phyloP scores from a whole-genome alignment of 2,329 filamentous ascomycete species.

The Ustulina deusta region DNA sequence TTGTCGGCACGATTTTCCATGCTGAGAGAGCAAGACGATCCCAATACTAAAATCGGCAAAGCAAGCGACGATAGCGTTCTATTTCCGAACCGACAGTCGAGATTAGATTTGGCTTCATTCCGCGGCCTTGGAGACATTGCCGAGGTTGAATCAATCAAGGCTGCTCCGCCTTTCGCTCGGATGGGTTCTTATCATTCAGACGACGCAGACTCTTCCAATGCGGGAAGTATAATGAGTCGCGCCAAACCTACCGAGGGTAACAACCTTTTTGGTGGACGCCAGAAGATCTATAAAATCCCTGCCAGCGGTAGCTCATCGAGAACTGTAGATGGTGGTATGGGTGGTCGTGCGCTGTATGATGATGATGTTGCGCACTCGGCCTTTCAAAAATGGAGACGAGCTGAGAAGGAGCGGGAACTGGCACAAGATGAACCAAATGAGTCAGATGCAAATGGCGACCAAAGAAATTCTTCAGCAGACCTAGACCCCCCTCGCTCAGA shows the following conservation, averaged over 20 bases:
- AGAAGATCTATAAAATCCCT: conserved; percentile 93
- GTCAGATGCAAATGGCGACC: conserved; percentile 54
- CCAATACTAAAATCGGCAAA: conserved; percentile 88
- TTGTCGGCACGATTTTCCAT: conserved; percentile 96
- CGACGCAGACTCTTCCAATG: conserved; percentile 72
- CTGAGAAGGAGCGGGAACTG: conserved; percentile 65
- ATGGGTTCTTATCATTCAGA: conserved; percentile 74
- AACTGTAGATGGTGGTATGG: conserved; percentile 63
- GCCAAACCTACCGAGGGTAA: conserved; percentile 89
- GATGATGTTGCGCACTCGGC: conserved; percentile 86
- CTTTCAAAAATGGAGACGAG: conserved; percentile 80
- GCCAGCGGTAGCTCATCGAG: conserved; percentile 60
- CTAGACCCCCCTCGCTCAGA: conserved; percentile 57
- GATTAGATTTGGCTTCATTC: conserved; percentile 75
- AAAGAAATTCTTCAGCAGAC: conserved; percentile 47
- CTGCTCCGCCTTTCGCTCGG: conserved; percentile 67
- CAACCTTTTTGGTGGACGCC: conserved; percentile 90
- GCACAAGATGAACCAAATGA: conserved; percentile 56
- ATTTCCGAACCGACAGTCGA: conserved; percentile 82
- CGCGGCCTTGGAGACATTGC: conserved; percentile 83
- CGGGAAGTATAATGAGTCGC: conserved; percentile 83
- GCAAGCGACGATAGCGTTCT: conserved; percentile 95
- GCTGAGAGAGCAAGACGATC: conserved; percentile 94
- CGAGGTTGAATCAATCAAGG: conserved; percentile 85
- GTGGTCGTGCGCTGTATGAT: conserved; percentile 81